These are phyloP conservation scores for Claviceps fusiformis DNA, from an alignment of 2,329 filamentous ascomycete species.

Conservation along the genomic window DNA sequence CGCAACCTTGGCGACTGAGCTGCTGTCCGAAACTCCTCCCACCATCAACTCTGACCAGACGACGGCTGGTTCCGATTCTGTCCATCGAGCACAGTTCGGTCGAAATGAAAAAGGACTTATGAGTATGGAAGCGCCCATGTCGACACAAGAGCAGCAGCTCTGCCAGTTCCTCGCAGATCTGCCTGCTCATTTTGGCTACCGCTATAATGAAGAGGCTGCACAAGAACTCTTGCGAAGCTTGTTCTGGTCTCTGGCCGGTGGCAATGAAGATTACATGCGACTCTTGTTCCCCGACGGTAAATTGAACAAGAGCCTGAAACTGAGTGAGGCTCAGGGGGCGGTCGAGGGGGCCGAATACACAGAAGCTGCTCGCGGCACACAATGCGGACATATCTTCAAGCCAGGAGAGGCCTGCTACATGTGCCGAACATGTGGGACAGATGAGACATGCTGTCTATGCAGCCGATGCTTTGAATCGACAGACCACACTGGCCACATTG, in stretches of 20 bases:
- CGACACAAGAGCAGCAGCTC: constrained; percentile 66
- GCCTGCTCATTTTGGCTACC: constrained; percentile 58
- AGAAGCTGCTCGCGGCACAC: constrained; percentile 77
- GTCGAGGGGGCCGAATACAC: constrained; percentile 91
- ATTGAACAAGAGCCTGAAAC: constrained; percentile 53
- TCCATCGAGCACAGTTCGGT: neutral
- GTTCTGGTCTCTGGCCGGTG: constrained; percentile 74
- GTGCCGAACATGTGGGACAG: constrained; percentile 85
- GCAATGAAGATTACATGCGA: constrained; percentile 58
- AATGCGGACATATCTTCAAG: constrained; percentile 96
- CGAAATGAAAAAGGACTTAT: constrained; percentile 17
- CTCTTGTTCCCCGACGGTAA: constrained; percentile 72
- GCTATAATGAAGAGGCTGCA: constrained; percentile 59
- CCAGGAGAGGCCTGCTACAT: constrained; percentile 84
- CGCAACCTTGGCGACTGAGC: constrained; percentile 7
- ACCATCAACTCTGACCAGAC: constrained; percentile 1
- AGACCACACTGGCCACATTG: constrained; percentile 86
- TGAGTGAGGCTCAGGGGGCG: constrained; percentile 81
- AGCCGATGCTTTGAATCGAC: constrained; percentile 90
- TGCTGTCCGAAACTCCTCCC: neutral
- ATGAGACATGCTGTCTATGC: constrained; percentile 92
- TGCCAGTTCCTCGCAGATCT: constrained; percentile 70
- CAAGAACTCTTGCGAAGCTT: constrained; percentile 63
- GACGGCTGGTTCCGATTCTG: neutral
- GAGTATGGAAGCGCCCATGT: constrained; percentile 40